Evolutionary conservation across 2,329 filamentous ascomycete genomes (phyloP), one percentile per base, ranked within the genome.

Genomic region (Diaporthe sp.): DNA sequence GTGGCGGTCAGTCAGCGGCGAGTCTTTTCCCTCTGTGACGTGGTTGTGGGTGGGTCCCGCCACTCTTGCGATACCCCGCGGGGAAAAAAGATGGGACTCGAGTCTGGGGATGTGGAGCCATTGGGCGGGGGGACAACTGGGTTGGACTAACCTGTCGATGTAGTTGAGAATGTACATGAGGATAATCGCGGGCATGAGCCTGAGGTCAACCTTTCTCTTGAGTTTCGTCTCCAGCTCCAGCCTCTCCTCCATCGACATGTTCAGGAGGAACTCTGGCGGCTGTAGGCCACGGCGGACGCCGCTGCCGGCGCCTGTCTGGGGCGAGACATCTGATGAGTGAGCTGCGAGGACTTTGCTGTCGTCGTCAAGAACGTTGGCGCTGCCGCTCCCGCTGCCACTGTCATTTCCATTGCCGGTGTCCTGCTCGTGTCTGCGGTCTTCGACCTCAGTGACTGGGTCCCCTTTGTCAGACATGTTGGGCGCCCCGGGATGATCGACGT

Each of bases 141-240:
- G 0, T 1, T 28, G 8, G 12, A 78, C 79, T 0, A 72, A 83
- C 82, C 82, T 78, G 73, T 91, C 89, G 68, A 92, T 84, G 81
- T 92, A 93, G 79, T 92, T 93, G 82, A 93, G 82, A 77, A 93
- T 91, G 77, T 92, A 93, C 87, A 93, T 92, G 76, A 92, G 80
- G 75, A 92, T 88, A 31, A 93, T 84, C 81, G 90, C 89, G 0
- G 91, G 91, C 79, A 94, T 84, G 25, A 93, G 80, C 57, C 91
- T 84, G 12, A 88, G 76, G 79, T 93, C 92, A 74, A 94, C 90
- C 83, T 93, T 93, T 71, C 88, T 85, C 77, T 88, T 85, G 77
- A 94, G 83, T 71, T 85, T 87, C 77, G 84, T 86, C 82, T 93
- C 91, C 7, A 88, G 84, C 17, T 78, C 76, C 0, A 78, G 76